Evolutionary conservation across 2,329 filamentous ascomycete genomes (phyloP).

Genomic region (Colletotrichum camelliae): DNA sequence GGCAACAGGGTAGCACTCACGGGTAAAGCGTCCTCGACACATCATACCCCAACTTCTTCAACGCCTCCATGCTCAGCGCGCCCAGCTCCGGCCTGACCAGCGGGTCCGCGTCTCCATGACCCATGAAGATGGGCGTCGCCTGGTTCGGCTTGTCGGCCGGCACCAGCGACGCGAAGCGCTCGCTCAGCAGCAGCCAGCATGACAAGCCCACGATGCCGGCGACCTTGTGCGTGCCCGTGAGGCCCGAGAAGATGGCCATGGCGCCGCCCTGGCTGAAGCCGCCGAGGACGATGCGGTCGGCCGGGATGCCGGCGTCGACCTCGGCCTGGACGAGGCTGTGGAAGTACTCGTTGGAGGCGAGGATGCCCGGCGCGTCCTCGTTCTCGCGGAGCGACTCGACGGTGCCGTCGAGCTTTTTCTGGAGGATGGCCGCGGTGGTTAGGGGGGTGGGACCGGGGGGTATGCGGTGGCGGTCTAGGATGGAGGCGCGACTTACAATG

Average conservation of each 20-base stretch:
- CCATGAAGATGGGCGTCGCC: conserved; percentile 86
- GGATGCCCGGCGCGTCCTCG: conserved; percentile 77
- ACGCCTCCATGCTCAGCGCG: conserved; percentile 65
- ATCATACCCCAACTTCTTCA: conserved; percentile 74
- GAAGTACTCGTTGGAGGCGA: conserved; percentile 76
- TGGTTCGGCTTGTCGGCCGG: conserved; percentile 59
- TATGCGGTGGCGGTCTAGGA: background rate
- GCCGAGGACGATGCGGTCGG: conserved; percentile 84
- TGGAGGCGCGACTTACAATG: conserved; percentile 56
- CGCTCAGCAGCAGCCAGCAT: conserved; percentile 75
- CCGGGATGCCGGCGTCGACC: conserved; percentile 79
- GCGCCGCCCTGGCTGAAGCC: conserved; percentile 89
- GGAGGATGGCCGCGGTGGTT: background rate
- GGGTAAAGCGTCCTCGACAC: conserved; percentile 79
- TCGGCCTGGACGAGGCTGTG: conserved; percentile 81
- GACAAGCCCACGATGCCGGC: conserved; percentile 90
- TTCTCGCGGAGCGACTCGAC: conserved; percentile 35
- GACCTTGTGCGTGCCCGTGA: conserved; percentile 76
- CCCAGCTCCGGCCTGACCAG: conserved; percentile 76
- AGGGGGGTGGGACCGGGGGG: background rate
- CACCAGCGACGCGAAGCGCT: conserved; percentile 48
- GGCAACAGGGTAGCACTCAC: conserved; percentile 40
- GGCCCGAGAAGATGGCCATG: conserved; percentile 80
- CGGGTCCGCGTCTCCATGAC: conserved; percentile 80
- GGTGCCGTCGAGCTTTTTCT: conserved; percentile 35